A percentile compares a stretch with the other conserved stretches of the same genome.
These are phyloP conservation scores for Pyricularia grisea DNA, from an alignment of 2,329 filamentous ascomycete genomes.

Conservation along the genomic window DNA sequence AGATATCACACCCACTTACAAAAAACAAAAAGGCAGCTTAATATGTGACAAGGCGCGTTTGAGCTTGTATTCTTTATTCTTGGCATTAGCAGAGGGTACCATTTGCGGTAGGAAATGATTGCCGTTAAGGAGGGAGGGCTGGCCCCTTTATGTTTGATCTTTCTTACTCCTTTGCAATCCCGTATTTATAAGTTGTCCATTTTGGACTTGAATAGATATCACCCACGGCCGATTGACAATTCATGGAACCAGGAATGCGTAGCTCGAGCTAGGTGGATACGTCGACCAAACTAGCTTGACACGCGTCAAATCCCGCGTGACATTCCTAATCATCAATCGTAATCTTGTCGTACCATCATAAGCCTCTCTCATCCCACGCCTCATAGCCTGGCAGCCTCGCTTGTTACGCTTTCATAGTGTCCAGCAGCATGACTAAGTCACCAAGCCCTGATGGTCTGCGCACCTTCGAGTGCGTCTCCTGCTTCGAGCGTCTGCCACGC, in stretches of 20 bases:
- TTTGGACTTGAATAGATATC: not conserved
- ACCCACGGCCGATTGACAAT: not conserved
- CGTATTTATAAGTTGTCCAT: not conserved
- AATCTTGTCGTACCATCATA: not conserved
- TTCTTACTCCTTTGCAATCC: not conserved
- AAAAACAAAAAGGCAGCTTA: not conserved
- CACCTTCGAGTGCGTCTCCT: conserved; percentile 58
- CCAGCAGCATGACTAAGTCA: conserved; percentile 10
- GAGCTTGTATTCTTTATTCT: not conserved
- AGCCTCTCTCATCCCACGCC: not conserved
- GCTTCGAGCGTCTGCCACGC: conserved; percentile 79
- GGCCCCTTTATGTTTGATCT: not conserved
- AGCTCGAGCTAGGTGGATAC: not conserved
- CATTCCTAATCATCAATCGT: not conserved
- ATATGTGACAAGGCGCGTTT: not conserved
- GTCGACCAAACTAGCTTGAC: not conserved
- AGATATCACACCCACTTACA: not conserved
- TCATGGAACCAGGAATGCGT: not conserved
- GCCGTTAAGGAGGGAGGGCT: too few species aligned
- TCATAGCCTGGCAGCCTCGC: not conserved
- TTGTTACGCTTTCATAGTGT: not conserved
- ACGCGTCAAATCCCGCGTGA: not conserved
- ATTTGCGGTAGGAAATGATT: not conserved
- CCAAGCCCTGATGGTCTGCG: conserved; percentile 41
- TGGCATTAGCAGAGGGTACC: not conserved